A percentile compares a stretch with the other conserved stretches of the same genome.
Conservation (phyloP, 768 basidiomycete species). For the Termitomyces sp. region DNA sequence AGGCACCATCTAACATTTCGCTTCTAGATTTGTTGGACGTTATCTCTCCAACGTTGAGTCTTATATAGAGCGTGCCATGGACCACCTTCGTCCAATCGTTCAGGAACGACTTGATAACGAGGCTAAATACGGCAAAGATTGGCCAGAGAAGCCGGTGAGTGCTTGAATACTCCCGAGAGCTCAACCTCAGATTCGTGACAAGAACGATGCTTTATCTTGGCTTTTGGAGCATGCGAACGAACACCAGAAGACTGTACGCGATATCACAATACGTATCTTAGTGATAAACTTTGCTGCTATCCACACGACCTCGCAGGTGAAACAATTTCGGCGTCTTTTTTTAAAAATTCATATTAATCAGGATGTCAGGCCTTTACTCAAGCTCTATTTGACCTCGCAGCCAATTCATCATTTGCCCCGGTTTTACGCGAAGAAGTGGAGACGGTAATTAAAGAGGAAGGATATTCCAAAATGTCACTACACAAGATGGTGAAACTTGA, state of each 20-base stretch:
- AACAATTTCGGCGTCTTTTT: not conserved
- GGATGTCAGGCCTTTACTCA: slow-evolving; percentile 27
- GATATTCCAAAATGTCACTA: slow-evolving; percentile 30
- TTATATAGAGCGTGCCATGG: slow-evolving; percentile 17
- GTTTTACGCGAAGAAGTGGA: slow-evolving; percentile 37
- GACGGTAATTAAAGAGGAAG: slow-evolving; percentile 26
- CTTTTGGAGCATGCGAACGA: slow-evolving; percentile 21
- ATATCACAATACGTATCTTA: slow-evolving; percentile 18
- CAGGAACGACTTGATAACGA: slow-evolving; percentile 24
- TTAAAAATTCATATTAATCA: not conserved
- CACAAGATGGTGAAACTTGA: slow-evolving; percentile 36
- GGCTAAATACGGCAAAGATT: slow-evolving; percentile 24
- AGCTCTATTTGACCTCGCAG: slow-evolving; percentile 30
- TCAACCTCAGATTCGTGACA: not conserved
- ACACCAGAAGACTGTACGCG: slow-evolving; percentile 11
- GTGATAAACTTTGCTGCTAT: slow-evolving; percentile 25
- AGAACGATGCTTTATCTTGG: slow-evolving; percentile 26
- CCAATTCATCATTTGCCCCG: slow-evolving; percentile 23
- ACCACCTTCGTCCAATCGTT: slow-evolving; percentile 26
- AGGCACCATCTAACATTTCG: too few species aligned
- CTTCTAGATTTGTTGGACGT: slow-evolving; percentile 15
- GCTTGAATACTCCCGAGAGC: not conserved
- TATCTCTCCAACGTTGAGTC: slow-evolving; percentile 15
- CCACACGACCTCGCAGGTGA: slow-evolving; percentile 22
- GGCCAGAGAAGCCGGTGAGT: slow-evolving; percentile 28